These are phyloP conservation scores for Populus euphratica DNA, from an alignment of 345 rosid species.

Conservation along the genomic window DNA sequence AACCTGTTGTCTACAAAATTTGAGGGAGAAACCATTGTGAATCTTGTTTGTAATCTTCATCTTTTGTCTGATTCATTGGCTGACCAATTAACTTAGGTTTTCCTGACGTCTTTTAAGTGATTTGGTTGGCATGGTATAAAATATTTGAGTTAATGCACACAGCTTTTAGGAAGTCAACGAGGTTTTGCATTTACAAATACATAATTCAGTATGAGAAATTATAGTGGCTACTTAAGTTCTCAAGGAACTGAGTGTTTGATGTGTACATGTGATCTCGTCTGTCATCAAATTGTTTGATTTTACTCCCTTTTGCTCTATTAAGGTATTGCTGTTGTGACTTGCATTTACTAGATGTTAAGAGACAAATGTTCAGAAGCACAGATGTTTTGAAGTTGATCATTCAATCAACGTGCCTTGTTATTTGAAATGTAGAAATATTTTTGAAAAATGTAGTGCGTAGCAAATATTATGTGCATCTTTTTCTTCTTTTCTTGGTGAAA, in stretches of 20 bases:
- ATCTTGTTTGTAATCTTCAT: background rate
- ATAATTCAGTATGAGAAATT: background rate
- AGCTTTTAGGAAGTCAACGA: background rate
- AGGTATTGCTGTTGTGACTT: background rate
- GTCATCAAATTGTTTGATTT: background rate
- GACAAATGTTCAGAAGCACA: background rate
- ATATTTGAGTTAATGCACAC: background rate
- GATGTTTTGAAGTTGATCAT: background rate
- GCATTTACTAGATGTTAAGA: background rate
- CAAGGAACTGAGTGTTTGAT: background rate
- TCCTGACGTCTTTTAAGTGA: background rate
- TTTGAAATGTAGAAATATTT: background rate
- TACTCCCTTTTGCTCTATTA: background rate
- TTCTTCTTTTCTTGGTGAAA: background rate
- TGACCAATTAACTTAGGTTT: background rate
- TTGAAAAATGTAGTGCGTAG: background rate
- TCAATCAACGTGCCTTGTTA: background rate
- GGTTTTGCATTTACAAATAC: background rate
- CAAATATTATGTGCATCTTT: background rate
- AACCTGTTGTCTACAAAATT: background rate
- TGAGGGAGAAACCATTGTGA: background rate
- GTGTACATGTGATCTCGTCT: background rate
- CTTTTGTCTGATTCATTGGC: background rate
- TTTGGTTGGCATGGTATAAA: background rate
- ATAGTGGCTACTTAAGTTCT: background rate